A percentile compares a stretch with the other conserved stretches of the same genome.
These are phyloP conservation scores for Dunaliella salina DNA, from an alignment of 163 green algal genomes.

Conservation along the genomic window DNA sequence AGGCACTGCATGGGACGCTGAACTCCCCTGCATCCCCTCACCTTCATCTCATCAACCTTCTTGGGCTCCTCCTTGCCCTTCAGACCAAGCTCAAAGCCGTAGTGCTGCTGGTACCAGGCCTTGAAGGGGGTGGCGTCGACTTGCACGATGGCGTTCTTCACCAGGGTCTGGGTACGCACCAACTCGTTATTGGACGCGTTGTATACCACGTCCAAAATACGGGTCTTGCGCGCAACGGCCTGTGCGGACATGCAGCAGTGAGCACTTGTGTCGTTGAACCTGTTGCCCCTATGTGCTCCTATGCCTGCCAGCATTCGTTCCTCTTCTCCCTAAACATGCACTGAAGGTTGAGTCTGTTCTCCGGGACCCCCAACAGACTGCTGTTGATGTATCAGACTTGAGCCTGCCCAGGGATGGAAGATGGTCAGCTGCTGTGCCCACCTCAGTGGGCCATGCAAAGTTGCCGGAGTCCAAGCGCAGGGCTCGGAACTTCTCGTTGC, in stretches of 20 bases:
- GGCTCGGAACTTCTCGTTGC: constrained; percentile 97
- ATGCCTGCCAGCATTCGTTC: background rate
- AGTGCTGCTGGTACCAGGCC: constrained; percentile 96
- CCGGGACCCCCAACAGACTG: too few relatives aligned
- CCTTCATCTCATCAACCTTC: constrained; percentile 35
- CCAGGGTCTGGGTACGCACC: constrained; percentile 96
- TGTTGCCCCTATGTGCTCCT: background rate
- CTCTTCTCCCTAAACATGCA: too few relatives aligned
- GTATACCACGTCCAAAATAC: constrained; percentile 96
- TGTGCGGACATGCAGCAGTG: constrained; percentile 25
- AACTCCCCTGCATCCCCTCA: background rate
- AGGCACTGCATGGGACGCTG: background rate
- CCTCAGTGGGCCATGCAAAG: constrained; percentile 95
- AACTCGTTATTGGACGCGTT: constrained; percentile 99
- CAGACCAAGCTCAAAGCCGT: constrained; percentile 88
- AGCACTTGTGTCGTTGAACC: too few relatives aligned
- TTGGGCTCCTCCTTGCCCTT: constrained; percentile 60
- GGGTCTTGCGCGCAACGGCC: constrained; percentile 87
- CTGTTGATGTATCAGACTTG: too few relatives aligned
- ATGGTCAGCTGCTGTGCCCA: constrained; percentile 22
- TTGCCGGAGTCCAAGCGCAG: constrained; percentile 94
- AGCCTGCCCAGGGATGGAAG: background rate
- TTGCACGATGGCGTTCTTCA: constrained; percentile 95
- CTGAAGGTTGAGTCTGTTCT: too few relatives aligned
- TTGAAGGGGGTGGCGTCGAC: constrained; percentile 96